These are phyloP conservation scores for Fusarium napiforme DNA, from an alignment of 2,329 filamentous ascomycete genomes.

Conservation along the genomic window DNA sequence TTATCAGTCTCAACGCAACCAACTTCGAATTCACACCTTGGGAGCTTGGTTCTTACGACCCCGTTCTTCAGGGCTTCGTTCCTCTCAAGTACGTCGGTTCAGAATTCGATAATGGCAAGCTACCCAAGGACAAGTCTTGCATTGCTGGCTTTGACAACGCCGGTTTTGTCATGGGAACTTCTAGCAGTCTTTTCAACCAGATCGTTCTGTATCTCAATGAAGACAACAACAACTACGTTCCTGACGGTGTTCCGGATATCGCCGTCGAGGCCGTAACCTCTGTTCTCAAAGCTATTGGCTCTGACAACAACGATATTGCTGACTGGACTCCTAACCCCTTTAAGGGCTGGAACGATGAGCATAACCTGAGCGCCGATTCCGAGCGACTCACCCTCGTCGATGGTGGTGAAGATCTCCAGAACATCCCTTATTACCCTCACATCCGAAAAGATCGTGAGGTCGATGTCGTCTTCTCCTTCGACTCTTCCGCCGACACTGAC, in stretches of 20 bases:
- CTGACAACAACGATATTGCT: slow-evolving; percentile 78
- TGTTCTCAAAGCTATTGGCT: slow-evolving; percentile 66
- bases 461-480: slow-evolving; percentile 72
- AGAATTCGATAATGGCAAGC: slow-evolving; percentile 62
- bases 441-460: slow-evolving; percentile 61
- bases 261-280: slow-evolving; percentile 57
- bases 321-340: slow-evolving; percentile 72
- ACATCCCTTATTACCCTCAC: slow-evolving; percentile 79
- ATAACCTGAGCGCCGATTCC: slow-evolving; percentile 57
- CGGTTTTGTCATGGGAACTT: slow-evolving; percentile 85
- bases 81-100: slow-evolving; percentile 70
- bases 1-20: slow-evolving; percentile 65
- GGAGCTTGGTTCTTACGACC: slow-evolving; percentile 74
- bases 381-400: slow-evolving; percentile 78
- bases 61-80: slow-evolving; percentile 68
- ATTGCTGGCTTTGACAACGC: slow-evolving; percentile 79
- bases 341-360: slow-evolving; percentile 60
- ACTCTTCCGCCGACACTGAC: slow-evolving; percentile 71
- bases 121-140: slow-evolving; percentile 58
- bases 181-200: slow-evolving; percentile 82
- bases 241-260: slow-evolving; percentile 59
- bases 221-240: slow-evolving; percentile 57
- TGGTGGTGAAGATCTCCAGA: slow-evolving; percentile 82
- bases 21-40: slow-evolving; percentile 74
- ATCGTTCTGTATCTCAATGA: slow-evolving; percentile 74